Evolutionary conservation across 2,329 filamentous ascomycete species (phyloP).

Genomic region (Thielaviopsis euricoi): DNA sequence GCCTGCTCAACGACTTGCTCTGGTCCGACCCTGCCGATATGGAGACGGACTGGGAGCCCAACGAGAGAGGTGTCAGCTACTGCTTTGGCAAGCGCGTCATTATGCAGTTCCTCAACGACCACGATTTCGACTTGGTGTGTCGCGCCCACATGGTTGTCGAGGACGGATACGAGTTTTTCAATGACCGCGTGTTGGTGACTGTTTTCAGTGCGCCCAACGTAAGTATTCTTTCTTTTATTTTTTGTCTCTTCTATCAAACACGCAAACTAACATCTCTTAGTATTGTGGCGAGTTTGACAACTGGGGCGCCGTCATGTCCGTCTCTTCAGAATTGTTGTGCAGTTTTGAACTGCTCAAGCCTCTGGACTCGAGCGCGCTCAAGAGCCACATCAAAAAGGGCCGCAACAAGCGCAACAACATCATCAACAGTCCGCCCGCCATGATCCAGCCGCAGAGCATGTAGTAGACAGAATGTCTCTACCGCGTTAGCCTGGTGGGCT

Average conservation of each 20-base stretch:
- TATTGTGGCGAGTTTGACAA: constrained; percentile 99
- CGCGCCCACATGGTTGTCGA: constrained; percentile 98
- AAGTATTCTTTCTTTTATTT: constrained; percentile 25
- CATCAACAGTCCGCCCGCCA: constrained; percentile 60
- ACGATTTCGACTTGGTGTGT: constrained; percentile 95
- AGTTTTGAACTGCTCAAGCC: constrained; percentile 96
- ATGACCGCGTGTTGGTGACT: constrained; percentile 82
- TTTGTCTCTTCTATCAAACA: not conserved
- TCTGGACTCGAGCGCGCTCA: constrained; percentile 84
- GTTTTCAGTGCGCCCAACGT: constrained; percentile 97
- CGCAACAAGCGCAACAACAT: constrained; percentile 87
- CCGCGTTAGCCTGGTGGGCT: constrained; percentile 2
- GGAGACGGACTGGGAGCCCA: constrained; percentile 95
- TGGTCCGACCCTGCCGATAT: constrained; percentile 98
- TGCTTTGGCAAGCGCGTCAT: constrained; percentile 98
- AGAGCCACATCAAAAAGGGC: constrained; percentile 98
- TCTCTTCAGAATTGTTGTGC: constrained; percentile 81
- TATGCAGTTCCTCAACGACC: constrained; percentile 80
- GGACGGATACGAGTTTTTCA: constrained; percentile 98
- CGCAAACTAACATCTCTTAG: constrained; percentile 29
- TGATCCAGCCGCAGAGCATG: constrained; percentile 11
- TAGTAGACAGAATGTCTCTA: not conserved
- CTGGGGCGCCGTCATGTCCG: constrained; percentile 97
- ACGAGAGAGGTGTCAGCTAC: constrained; percentile 92
- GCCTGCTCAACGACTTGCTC: constrained; percentile 80